A percentile compares a stretch with the other conserved stretches of the same genome.
These are phyloP conservation scores for Polytrichum commune DNA, from an alignment of 225 moss, liverwort and hornwort species.

Conservation along the genomic window DNA sequence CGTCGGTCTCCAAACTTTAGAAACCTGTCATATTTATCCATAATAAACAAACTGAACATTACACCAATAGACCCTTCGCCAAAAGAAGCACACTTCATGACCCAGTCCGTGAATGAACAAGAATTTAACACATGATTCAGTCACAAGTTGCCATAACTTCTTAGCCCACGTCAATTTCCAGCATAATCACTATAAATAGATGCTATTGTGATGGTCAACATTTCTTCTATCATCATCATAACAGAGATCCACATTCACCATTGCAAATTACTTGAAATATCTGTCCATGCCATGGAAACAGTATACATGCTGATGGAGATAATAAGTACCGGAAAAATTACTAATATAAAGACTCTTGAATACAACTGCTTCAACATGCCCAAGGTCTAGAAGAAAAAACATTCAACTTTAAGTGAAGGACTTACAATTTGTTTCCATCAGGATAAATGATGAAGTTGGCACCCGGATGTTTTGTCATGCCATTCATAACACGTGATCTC, in stretches of 20 bases:
- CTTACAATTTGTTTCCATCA: conserved; percentile 71
- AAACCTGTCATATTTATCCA: conserved; percentile 45
- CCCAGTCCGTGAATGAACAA: not conserved
- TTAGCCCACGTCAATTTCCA: no score
- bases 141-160: not conserved
- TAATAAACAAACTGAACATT: not conserved
- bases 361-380: no score
- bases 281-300: no score
- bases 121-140: not conserved
- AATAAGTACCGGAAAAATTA: no score
- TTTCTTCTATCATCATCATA: no score
- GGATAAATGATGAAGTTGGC: conserved; percentile 89
- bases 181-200: no score
- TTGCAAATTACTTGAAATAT: no score
- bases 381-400: no score
- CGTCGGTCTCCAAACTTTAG: conserved; percentile 88
- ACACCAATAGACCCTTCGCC: not conserved
- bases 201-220: no score
- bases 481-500: conserved; percentile 83
- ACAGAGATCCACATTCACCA: no score
- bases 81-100: not conserved
- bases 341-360: no score
- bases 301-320: no score
- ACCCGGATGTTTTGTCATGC: conserved; percentile 94
- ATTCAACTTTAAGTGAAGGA: not conserved